Evolutionary conservation across 2,329 filamentous ascomycete genomes (phyloP).

Genomic region (Ophiostoma novo-ulmi): DNA sequence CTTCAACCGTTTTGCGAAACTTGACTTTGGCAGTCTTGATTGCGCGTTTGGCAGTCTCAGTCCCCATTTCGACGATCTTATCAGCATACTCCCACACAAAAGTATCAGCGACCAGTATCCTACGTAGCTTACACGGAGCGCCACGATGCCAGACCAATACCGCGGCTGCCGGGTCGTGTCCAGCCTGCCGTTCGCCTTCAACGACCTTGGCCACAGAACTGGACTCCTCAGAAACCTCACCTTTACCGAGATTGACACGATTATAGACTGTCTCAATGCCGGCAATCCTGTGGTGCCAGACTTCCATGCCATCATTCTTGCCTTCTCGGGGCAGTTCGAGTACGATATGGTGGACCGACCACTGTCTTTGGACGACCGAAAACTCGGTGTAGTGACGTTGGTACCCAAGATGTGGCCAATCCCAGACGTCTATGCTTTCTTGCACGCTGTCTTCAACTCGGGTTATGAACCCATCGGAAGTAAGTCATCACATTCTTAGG

Average conservation of each 20-base stretch:
- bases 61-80: not conserved
- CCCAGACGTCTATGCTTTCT: conserved; percentile 23
- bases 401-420: conserved; percentile 14
- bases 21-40: too few species aligned
- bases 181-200: conserved; percentile 17
- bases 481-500: not conserved
- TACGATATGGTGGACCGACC: not conserved
- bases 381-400: conserved; percentile 11
- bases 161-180: conserved; percentile 1
- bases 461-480: not conserved
- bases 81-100: not conserved
- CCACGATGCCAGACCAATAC: conserved; percentile 3
- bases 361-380: not conserved
- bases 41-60: not conserved
- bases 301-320: conserved; percentile 12
- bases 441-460: conserved; percentile 23
- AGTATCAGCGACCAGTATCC: not conserved
- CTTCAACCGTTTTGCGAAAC: too few species aligned
- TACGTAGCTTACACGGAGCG: not conserved
- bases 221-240: conserved; percentile 16
- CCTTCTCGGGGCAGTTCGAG: not conserved
- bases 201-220: conserved; percentile 17
- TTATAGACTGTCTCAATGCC: not conserved
- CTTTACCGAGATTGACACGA: conserved; percentile 17
- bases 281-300: not conserved